phyloP scores from a whole-genome alignment of 331 rosid genomes.

The Acacia concinna region DNA sequence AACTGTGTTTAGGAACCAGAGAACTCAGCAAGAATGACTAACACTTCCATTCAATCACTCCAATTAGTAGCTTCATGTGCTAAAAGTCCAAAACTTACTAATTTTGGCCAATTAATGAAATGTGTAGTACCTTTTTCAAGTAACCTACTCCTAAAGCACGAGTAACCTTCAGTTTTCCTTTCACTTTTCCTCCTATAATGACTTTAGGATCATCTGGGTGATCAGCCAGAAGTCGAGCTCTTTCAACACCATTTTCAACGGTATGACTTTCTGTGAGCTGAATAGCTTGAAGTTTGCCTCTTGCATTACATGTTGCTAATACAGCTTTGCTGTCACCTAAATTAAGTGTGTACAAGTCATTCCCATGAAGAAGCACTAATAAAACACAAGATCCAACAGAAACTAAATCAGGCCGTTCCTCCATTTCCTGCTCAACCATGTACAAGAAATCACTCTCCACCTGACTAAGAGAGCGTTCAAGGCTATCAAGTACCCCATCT shows the following conservation, averaged over 20 bases:
- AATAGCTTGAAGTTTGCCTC: constrained; percentile 58
- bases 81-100: constrained; percentile 19
- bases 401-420: constrained; percentile 94
- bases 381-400: constrained; percentile 96
- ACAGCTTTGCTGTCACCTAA: constrained; percentile 95
- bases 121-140: constrained; percentile 75
- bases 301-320: constrained; percentile 55
- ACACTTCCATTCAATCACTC: constrained; percentile 4
- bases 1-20: constrained; percentile 16
- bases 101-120: neutral
- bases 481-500: constrained; percentile 69
- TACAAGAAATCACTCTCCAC: constrained; percentile 84
- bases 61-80: constrained; percentile 21
- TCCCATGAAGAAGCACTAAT: constrained; percentile 82
- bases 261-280: constrained; percentile 92
- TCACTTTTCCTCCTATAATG: constrained; percentile 74
- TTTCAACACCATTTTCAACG: constrained; percentile 79
- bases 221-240: constrained; percentile 53
- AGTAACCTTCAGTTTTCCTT: constrained; percentile 93
- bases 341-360: constrained; percentile 82
- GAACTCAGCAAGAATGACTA: neutral
- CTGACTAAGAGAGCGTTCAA: constrained; percentile 75
- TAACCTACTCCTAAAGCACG: constrained; percentile 98
- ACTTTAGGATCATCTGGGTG: constrained; percentile 89
- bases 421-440: constrained; percentile 99